Base-by-base conservation (phyloP, 2,329 filamentous ascomycete species). In the Cladobotryum mycophilum region DNA sequence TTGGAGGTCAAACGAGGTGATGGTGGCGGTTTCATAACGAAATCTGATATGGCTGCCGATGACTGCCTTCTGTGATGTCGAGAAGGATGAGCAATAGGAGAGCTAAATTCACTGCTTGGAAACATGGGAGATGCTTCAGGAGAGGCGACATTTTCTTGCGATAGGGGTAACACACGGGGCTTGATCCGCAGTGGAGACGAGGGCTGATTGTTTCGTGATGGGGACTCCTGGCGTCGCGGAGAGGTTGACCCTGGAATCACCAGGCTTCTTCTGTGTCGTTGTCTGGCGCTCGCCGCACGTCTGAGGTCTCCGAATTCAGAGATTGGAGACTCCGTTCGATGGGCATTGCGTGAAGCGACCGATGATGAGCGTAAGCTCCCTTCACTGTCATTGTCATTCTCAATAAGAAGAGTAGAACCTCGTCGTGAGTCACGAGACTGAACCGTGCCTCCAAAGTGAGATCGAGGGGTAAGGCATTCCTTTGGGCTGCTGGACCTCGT, bases 151-250 rank as follows among this genome's bases (percentile, higher is more conserved):
- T 77, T 79, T 41, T 91, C 87, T 4, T 81, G 75, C 17, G 75
- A 71, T 55, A 75, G 76, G 4, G 77, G 77, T 33, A 82, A 68
- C 22, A 72, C 76, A 34, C 91, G 84, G 34, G 91, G 87, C 64
- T 96, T 97, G 42, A 95, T 90, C 36, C 92, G 82, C 50, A 99
- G 72, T 1, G 93, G 93, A 1, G 90, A 96, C 2, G 91, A 89
- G 3, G 90, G 89, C 44, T 85, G 89, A 34, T 84, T 82, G 7
- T 79, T 73, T 56, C 92, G 80, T 8, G 86, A 91, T 3, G 93
- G 93, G 1, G 93, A 99, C 61, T 92, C 88, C 62, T 96, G 90
- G 22, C 93, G 84, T 47, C 83, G 85, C 40, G 88, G 88, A 9
- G 89, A 95, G 35, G 86, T 81, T 7, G 89, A 76, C 9, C 88